Evolutionary conservation across 345 rosid genomes (phyloP).

Genomic region (Angophora floribunda): DNA sequence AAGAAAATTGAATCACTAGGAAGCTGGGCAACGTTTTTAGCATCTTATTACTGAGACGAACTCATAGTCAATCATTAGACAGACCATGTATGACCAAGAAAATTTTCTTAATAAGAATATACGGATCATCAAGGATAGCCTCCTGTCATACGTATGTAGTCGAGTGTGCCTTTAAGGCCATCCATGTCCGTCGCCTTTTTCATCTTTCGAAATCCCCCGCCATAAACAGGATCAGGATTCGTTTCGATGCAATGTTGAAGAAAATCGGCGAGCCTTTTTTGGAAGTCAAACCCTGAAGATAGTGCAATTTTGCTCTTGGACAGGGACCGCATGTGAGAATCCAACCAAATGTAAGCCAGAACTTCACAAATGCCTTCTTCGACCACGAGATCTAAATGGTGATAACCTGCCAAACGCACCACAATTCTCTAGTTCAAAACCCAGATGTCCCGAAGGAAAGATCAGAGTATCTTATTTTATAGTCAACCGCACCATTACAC

Average conservation of each 20-base stretch:
- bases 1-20: background rate
- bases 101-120: background rate
- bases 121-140: background rate
- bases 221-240: background rate
- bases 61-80: background rate
- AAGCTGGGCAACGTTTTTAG: background rate
- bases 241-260: background rate
- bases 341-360: background rate
- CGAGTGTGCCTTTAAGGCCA: background rate
- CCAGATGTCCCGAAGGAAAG: background rate
- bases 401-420: background rate
- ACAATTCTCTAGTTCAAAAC: too few relatives aligned
- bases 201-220: background rate
- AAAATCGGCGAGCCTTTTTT: background rate
- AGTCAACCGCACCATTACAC: too few relatives aligned
- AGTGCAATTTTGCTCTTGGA: background rate
- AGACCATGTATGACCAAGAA: background rate
- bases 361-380: slow-evolving; percentile 5
- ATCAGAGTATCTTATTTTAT: too few relatives aligned
- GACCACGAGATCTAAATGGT: background rate
- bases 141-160: background rate
- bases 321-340: background rate
- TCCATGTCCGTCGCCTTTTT: background rate
- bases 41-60: background rate
- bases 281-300: background rate